These are phyloP conservation scores for Colletotrichum sp. DNA, from an alignment of 2,329 filamentous ascomycete species.

Conservation along the genomic window DNA sequence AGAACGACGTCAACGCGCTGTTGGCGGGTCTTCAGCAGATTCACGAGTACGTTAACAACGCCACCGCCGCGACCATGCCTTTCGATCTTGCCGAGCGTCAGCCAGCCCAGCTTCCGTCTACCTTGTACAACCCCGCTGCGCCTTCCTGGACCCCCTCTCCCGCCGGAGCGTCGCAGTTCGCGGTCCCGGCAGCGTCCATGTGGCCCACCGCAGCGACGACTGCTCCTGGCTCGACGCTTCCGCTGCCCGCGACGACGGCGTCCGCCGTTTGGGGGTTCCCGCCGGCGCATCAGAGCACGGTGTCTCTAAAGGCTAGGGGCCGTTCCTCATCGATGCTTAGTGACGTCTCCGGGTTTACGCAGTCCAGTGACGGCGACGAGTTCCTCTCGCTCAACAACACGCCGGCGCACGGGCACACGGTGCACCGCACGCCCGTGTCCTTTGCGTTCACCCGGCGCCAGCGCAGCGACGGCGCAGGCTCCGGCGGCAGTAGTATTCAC, in stretches of 20 bases:
- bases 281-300: constrained; percentile 29
- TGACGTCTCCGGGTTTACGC: constrained; percentile 70
- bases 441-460: constrained; percentile 10
- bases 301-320: constrained; percentile 51
- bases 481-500: constrained; percentile 26
- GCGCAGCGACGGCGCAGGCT: constrained; percentile 17
- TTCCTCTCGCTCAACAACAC: constrained; percentile 22
- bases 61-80: constrained; percentile 35
- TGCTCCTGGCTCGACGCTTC: constrained; percentile 28
- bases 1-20: constrained; percentile 42
- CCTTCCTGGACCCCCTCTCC: constrained; percentile 39
- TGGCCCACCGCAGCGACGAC: constrained; percentile 40
- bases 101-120: constrained; percentile 21
- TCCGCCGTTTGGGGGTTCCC: constrained; percentile 19
- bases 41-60: constrained; percentile 35
- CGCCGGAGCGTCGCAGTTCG: constrained; percentile 37
- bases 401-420: constrained; percentile 23
- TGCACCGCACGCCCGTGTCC: constrained; percentile 25
- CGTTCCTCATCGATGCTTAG: constrained; percentile 72
- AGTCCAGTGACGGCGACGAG: constrained; percentile 60
- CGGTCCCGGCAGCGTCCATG: constrained; percentile 29
- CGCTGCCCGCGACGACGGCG: constrained; percentile 33
- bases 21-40: constrained; percentile 40
- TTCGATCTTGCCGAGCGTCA: constrained; percentile 30
- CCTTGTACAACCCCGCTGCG: constrained; percentile 21